Base-by-base conservation (phyloP, 2,329 filamentous ascomycete species). In the Trichoderma citrinoviride region DNA sequence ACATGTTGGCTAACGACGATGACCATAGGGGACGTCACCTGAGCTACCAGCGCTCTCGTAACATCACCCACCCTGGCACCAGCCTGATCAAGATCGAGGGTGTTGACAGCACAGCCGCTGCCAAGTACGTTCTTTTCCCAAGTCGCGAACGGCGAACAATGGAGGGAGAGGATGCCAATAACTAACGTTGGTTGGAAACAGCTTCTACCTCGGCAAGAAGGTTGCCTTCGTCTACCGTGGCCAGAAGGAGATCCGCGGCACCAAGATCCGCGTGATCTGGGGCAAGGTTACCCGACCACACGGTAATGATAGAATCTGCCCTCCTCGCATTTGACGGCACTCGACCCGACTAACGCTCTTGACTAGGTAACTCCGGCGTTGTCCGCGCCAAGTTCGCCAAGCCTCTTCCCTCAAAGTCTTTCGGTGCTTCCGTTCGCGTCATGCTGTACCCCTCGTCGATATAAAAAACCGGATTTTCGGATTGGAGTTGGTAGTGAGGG, bases 221-320 rank as follows among this genome's bases (percentile, higher is more conserved):
- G 89, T 98, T 80, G 95, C 95, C 80, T 99, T 93, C 83, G 93
- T 99, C 83, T 99, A 98, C 88, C 92, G 93, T 79, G 94, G 90
- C 75, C 89, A 92, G 83, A 93, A 89, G 84, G 92, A 97, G 86
- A 87, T 97, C 78, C 91, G 94, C 77, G 95, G 95, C 80, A 94
- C 93, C 81, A 98, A 98, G 90, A 96, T 98, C 84, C 89, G 94
- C 79, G 90, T 98, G 75, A 97, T 98, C 86, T 98, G 93, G 93
- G 94, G 94, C 86, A 97, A 97, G 87, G 90, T 98, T 80, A 96
- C 92, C 80, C 87, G 93, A 79, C 90, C 93, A 80, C 94, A 98
- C 84, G 94, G 91, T 94, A 91, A 50, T 49, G 10, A 37, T 14
- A 10, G 14, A 83, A 80, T 67, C 55, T 62, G 40, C 25, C 63